Evolutionary conservation across 2,329 filamentous ascomycete genomes (phyloP).

Genomic region (Ceratocystis ficicola): DNA sequence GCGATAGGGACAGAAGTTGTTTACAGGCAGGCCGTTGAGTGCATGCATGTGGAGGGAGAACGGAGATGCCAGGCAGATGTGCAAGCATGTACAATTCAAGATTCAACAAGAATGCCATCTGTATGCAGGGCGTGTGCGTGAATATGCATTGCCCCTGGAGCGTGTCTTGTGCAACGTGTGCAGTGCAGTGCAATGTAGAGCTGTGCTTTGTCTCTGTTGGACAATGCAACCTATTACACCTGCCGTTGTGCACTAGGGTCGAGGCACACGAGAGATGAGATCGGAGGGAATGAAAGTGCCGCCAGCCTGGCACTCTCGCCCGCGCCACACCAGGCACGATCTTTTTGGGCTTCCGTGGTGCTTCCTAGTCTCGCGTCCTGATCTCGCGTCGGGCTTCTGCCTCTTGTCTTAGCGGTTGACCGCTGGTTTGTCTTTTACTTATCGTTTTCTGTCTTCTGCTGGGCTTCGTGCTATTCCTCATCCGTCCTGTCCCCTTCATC

Average conservation of each 20-base stretch:
- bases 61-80: neutral
- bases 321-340: too few relatives aligned
- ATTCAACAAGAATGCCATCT: neutral
- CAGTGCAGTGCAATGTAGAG: neutral
- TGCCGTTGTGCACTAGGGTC: too few relatives aligned
- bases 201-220: neutral
- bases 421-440: neutral
- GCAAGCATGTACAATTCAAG: neutral
- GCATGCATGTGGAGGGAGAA: neutral
- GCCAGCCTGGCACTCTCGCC: too few relatives aligned
- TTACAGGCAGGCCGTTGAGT: neutral
- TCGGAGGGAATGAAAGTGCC: too few relatives aligned
- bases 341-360: too few relatives aligned
- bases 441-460: neutral
- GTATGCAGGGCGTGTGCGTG: neutral
- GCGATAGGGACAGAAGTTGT: too few relatives aligned
- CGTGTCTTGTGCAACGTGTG: too few relatives aligned
- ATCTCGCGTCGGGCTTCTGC: neutral
- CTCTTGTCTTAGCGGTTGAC: neutral
- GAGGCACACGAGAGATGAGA: too few relatives aligned
- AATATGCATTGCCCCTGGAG: neutral
- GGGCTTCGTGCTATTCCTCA: neutral
- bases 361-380: too few relatives aligned
- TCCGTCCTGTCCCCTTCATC: neutral
- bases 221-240: neutral